phyloP scores from a whole-genome alignment of 805 yeast species.

The Candida yuanshanica region DNA sequence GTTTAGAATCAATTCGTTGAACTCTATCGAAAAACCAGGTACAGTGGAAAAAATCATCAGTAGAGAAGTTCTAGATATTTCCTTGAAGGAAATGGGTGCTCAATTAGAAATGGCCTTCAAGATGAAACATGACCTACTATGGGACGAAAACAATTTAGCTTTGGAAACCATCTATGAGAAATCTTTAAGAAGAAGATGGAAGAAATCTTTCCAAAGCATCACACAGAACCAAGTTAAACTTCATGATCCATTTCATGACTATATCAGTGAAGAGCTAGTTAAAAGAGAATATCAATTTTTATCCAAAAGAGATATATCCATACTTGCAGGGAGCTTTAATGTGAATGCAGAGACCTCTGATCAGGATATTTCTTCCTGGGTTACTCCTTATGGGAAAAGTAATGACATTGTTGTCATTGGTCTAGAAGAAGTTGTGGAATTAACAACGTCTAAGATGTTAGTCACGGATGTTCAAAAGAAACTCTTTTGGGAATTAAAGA shows the following conservation, averaged over 20 bases:
- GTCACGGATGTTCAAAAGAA: slow-evolving; percentile 63
- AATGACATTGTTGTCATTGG: slow-evolving; percentile 79
- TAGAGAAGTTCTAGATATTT: slow-evolving; percentile 49
- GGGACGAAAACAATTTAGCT: slow-evolving; percentile 93
- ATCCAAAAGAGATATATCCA: slow-evolving; percentile 48
- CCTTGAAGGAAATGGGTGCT: slow-evolving; percentile 37
- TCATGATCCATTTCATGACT: slow-evolving; percentile 88
- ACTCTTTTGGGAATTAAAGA: slow-evolving; percentile 59
- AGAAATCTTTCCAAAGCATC: slow-evolving; percentile 23
- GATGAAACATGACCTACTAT: slow-evolving; percentile 65
- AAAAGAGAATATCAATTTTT: slow-evolving; percentile 50
- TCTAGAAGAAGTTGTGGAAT: slow-evolving; percentile 83
- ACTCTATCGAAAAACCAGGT: slow-evolving; percentile 84
- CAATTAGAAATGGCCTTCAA: slow-evolving; percentile 42
- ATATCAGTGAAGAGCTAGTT: slow-evolving; percentile 60
- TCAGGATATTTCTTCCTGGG: slow-evolving; percentile 66
- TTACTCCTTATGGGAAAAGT: slow-evolving; percentile 51
- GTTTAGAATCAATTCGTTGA: slow-evolving; percentile 83
- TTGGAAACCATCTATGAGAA: slow-evolving; percentile 68
- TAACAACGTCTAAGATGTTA: slow-evolving; percentile 78
- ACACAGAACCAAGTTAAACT: slow-evolving; percentile 44
- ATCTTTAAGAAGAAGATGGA: slow-evolving; percentile 25
- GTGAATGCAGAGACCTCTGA: slow-evolving; percentile 64
- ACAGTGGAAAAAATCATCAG: slow-evolving; percentile 67
- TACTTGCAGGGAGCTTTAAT: slow-evolving; percentile 85